These are phyloP conservation scores for Fusarium circinatum DNA, from an alignment of 2,329 filamentous ascomycete species.

Conservation along the genomic window DNA sequence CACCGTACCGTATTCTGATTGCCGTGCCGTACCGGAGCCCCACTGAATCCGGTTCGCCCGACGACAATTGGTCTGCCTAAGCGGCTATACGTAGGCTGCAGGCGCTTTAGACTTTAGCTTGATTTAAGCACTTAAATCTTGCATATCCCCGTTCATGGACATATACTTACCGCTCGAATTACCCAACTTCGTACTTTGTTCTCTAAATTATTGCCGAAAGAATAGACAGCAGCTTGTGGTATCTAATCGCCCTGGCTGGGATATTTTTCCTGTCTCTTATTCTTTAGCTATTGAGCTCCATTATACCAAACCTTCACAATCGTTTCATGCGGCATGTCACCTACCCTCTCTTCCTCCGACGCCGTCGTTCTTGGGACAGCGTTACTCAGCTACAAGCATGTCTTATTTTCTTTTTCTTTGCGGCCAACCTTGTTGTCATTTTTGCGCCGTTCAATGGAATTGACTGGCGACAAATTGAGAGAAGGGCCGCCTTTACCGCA, in stretches of 20 bases:
- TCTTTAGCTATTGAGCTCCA: not conserved
- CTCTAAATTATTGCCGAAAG: not conserved
- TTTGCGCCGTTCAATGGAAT: not conserved
- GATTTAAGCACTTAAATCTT: not conserved
- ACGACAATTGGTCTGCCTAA: not conserved
- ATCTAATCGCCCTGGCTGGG: not conserved
- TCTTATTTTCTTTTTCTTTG: not conserved
- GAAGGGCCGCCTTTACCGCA: not conserved
- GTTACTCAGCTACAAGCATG: slow-evolving; percentile 1
- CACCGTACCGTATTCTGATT: not conserved
- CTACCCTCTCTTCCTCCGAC: slow-evolving; percentile 3
- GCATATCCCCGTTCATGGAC: not conserved
- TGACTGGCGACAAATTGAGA: not conserved
- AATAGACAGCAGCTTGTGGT: not conserved
- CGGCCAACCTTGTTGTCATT: not conserved
- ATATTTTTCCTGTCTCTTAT: not conserved
- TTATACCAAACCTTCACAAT: not conserved
- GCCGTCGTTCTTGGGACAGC: slow-evolving; percentile 6
- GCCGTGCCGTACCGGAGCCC: not conserved
- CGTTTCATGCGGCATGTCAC: not conserved
- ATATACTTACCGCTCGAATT: not conserved
- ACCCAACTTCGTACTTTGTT: not conserved
- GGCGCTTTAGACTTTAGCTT: not conserved
- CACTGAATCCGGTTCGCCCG: not conserved
- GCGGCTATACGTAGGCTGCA: not conserved